Percentiles rank a stretch among this genome's conserved stretches.
Evolutionary conservation across 2,329 filamentous ascomycete genomes (phyloP).

Genomic region (Trichoderma sp.): DNA sequence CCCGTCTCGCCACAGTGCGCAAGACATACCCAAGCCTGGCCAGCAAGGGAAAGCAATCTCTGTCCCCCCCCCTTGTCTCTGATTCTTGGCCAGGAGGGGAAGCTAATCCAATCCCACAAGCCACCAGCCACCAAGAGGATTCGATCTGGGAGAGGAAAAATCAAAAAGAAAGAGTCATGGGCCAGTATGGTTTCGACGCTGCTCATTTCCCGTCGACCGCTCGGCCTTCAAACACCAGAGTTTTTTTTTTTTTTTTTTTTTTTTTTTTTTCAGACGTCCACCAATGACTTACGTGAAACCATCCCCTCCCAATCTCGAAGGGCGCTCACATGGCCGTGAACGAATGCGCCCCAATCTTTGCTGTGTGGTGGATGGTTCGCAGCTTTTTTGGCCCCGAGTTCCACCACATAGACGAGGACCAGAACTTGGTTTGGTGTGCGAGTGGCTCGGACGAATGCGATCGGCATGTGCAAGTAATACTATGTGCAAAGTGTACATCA

Average conservation of each 20-base stretch:
- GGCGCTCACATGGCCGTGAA: conserved; percentile 30
- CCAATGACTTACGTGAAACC: conserved; percentile 5
- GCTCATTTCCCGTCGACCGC: not conserved
- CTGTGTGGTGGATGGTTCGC: conserved; percentile 19
- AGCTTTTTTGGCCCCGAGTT: not conserved
- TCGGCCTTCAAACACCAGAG: conserved; percentile 10
- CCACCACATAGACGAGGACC: not conserved
- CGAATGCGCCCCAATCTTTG: conserved; percentile 29
- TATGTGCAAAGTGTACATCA: too few relatives aligned
- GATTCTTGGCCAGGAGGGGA: not conserved
- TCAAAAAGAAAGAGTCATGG: not conserved
- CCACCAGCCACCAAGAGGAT: not conserved
- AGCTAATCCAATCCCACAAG: not conserved
- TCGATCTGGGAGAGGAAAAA: not conserved
- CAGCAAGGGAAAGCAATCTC: not conserved
- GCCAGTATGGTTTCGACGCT: conserved; percentile 1
- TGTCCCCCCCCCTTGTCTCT: conserved; percentile 2
- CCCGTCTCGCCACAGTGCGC: conserved; percentile 18
- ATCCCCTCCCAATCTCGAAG: conserved; percentile 4
- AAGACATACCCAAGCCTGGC: not conserved
- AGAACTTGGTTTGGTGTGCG: not conserved
- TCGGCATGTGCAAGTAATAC: not conserved
- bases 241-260: too few relatives aligned
- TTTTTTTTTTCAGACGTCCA: not conserved
- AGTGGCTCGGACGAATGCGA: not conserved